Evolutionary conservation across 192 early-diverging fungal genomes (phyloP).

Genomic region (Oehlia diaphana): DNA sequence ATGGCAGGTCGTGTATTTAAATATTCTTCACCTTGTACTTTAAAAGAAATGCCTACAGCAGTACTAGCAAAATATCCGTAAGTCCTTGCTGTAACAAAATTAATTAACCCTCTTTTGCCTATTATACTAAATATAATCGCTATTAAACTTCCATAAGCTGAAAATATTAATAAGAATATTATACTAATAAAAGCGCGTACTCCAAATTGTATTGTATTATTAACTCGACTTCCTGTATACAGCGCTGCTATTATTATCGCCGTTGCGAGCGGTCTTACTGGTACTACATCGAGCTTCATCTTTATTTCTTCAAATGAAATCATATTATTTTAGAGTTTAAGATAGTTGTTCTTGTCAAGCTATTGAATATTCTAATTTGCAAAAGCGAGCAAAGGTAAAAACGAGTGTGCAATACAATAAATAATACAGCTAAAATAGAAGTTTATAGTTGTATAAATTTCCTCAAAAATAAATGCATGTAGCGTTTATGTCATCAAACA

Average conservation of each 20-base stretch:
- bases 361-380: no score
- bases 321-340: neutral
- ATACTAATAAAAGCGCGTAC: constrained; percentile 4
- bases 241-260: neutral
- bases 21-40: constrained; percentile 62
- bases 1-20: constrained; percentile 63
- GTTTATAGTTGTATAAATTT: no score
- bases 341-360: no score
- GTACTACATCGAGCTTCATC: neutral
- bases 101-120: constrained; percentile 15
- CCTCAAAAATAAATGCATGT: no score
- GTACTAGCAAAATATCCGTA: constrained; percentile 2
- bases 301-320: neutral
- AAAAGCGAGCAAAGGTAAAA: no score
- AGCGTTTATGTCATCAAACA: no score
- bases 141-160: constrained; percentile 17
- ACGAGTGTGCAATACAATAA: no score
- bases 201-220: constrained; percentile 17
- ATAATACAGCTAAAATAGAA: no score
- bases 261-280: neutral
- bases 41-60: constrained; percentile 52
- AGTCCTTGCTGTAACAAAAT: constrained; percentile 17
- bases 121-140: constrained; percentile 19
- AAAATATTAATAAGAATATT: constrained; percentile 16
- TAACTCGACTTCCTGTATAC: neutral